These are phyloP conservation scores for Phialophora chinensis DNA, from an alignment of 2,329 filamentous ascomycete genomes.

Conservation along the genomic window DNA sequence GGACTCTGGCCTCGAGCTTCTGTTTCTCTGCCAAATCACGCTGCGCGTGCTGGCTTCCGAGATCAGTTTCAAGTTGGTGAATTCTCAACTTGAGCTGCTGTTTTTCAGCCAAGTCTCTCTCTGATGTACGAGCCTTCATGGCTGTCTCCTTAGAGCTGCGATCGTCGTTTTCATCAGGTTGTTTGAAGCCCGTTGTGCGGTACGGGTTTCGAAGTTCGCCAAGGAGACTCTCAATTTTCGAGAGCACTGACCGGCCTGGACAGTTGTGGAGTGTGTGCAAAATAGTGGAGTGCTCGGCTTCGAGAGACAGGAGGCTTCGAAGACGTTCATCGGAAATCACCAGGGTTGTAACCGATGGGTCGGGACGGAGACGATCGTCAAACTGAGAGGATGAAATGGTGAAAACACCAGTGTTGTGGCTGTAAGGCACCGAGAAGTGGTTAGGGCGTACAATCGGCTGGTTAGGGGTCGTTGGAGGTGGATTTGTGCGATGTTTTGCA, in stretches of 20 bases:
- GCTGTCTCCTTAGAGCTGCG: neutral
- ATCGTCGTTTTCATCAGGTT: neutral
- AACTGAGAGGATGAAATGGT: too few species aligned
- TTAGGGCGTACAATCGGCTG: neutral
- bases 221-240: neutral
- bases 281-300: neutral
- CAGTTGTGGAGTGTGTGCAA: neutral
- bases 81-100: neutral
- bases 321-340: neutral
- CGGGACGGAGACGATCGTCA: neutral
- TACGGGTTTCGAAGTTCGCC: neutral
- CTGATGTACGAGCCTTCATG: neutral
- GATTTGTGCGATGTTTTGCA: neutral
- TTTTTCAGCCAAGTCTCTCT: neutral
- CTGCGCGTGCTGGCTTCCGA: neutral
- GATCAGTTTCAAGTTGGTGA: neutral
- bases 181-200: neutral
- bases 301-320: neutral
- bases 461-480: neutral
- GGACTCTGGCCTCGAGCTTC: neutral
- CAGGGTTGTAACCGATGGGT: neutral
- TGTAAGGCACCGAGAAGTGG: neutral
- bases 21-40: neutral
- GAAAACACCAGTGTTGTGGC: neutral
- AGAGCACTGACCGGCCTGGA: neutral